Evolutionary conservation across 1,139 yeast genomes (phyloP).

Genomic region (Blastobotrys illinoisensis): DNA sequence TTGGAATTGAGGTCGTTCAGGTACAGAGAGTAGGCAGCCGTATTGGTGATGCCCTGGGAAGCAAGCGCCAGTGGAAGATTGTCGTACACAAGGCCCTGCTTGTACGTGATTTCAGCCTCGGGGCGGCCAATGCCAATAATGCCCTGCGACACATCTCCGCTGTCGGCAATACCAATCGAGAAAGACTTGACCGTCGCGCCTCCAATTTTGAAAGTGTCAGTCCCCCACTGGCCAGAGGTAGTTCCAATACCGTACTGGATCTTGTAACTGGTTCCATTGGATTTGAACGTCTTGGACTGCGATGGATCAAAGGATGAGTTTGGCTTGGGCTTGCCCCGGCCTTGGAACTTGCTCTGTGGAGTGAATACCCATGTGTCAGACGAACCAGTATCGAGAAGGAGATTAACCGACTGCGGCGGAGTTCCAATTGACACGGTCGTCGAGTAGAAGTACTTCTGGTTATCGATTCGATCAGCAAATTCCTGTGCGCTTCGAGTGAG

Average conservation of each 20-base stretch:
- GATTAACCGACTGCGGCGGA: conserved; percentile 26
- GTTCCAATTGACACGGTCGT: conserved; percentile 27
- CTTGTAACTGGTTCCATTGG: conserved; percentile 20
- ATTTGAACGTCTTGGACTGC: conserved; percentile 19
- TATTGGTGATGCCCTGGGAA: conserved; percentile 44
- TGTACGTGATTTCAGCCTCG: conserved; percentile 31
- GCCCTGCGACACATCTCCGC: conserved; percentile 42
- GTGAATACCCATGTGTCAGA: conserved; percentile 60
- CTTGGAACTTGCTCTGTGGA: conserved; percentile 23
- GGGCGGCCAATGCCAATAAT: conserved; percentile 51
- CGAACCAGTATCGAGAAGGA: conserved; percentile 59
- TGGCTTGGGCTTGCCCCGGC: conserved; percentile 18
- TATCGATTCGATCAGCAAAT: conserved; percentile 28
- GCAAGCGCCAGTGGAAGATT: conserved; percentile 36
- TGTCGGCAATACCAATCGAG: conserved; percentile 45
- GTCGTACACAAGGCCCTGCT: conserved; percentile 20
- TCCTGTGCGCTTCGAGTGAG: conserved; percentile 18
- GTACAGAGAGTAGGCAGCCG: conserved; percentile 41
- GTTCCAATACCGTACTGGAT: conserved; percentile 29
- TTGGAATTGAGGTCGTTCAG: conserved; percentile 24
- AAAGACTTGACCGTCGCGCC: conserved; percentile 35
- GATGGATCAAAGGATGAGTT: conserved; percentile 35
- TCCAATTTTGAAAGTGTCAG: conserved; percentile 42
- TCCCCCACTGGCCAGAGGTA: conserved; percentile 43
- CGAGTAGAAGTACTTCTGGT: conserved; percentile 35